A percentile compares a stretch with the other conserved stretches of the same genome.
These are phyloP conservation scores for Steccherinum ochraceum DNA, from an alignment of 768 basidiomycete genomes.

Conservation along the genomic window DNA sequence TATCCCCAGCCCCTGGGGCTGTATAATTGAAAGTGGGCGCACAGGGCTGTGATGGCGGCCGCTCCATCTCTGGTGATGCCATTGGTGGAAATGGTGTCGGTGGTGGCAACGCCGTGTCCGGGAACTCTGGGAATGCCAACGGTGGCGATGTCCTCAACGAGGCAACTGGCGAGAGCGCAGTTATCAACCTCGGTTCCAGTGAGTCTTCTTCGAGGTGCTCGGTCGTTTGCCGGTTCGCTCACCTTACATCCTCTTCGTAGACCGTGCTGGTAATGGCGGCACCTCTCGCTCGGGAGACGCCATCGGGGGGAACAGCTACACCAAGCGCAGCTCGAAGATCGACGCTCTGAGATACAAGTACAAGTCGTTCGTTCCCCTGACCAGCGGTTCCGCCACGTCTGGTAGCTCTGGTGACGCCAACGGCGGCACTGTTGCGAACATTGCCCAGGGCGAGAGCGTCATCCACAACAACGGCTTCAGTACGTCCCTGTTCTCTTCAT, in stretches of 20 bases:
- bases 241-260: too few relatives aligned
- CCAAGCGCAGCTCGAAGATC: background rate
- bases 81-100: background rate
- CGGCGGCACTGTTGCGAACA: constrained; percentile 1
- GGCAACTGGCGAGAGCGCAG: background rate
- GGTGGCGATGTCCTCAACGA: constrained; percentile 1
- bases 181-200: background rate
- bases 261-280: constrained; percentile 2
- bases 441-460: too few relatives aligned
- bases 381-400: background rate
- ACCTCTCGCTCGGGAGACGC: background rate
- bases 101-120: background rate
- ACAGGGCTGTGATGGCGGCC: too few relatives aligned
- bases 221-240: background rate
- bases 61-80: background rate
- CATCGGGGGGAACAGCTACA: background rate
- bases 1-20: too few relatives aligned
- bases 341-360: background rate
- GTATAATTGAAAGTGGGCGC: too few relatives aligned
- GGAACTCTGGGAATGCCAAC: constrained; percentile 4
- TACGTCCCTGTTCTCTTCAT: too few relatives aligned
- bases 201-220: background rate
- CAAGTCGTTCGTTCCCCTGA: background rate
- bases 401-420: constrained; percentile 5
- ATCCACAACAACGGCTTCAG: too few relatives aligned